Base-by-base conservation (phyloP, 1,284 basidiomycete species). In the Neotropicomus parvogracilis region DNA sequence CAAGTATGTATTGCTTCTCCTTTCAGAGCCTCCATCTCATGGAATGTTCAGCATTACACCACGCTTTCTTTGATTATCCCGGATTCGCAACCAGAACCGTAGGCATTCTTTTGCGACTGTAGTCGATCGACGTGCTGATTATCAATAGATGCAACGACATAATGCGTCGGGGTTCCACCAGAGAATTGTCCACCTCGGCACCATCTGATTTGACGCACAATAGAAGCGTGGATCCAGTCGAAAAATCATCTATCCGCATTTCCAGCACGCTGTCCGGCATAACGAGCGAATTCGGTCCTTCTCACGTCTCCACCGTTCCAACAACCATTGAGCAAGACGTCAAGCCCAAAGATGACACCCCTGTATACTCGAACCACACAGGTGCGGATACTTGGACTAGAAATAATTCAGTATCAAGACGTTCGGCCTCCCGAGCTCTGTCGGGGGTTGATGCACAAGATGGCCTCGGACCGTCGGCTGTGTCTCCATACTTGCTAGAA, bases 401-500 rank as follows among this genome's bases (percentile, higher is more conserved):
- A 27, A 49, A 27, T n/a, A 45, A 21, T 26, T 40, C 51, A 24
- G 33, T 48, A 32, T 40, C 54, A 5, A 35, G 53, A 4, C 59
- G 49, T n/a, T 56, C 59, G 8, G 13, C 40, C 14, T 57, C 65
- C 12, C 53, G 12, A 26, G 49, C 53, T 1, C 53, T 63, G 12
- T 48, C 56, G 8, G 63, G 66, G 17, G 68, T 68, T 1, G 70
- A 70, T 9, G 45, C 57, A 17, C 52, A 48, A 9, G 67, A 78
- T 41, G 74, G 69, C 3, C 69, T 79, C 6, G 79, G 79, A 0
- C 80, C 84, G 4, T 70, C 77, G 26, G 74, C 75, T 0, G 70
- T 68, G 37, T 59, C 63, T 28, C 82, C 82, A 6, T 84, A 76
- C 59, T 67, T 82, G 12, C 78, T 78, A 4, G 72, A 70, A 12